A percentile compares a stretch with the other conserved stretches of the same genome.
Evolutionary conservation across 768 basidiomycete genomes (phyloP).

Genomic region (Suillus decipiens): DNA sequence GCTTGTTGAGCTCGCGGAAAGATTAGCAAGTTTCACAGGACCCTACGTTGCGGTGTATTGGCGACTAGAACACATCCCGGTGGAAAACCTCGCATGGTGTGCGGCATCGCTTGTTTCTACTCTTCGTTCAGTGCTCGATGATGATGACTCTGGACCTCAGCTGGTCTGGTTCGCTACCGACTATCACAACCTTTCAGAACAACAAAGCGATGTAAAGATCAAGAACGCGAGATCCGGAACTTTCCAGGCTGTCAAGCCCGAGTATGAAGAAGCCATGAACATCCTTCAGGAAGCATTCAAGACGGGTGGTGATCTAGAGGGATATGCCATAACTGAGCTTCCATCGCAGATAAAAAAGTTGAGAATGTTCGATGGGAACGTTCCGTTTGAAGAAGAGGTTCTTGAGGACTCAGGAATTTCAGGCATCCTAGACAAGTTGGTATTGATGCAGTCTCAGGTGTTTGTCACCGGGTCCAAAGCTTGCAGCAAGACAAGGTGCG

Average conservation of each 20-base stretch:
- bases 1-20: slow-evolving; percentile 43
- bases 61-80: slow-evolving; percentile 54
- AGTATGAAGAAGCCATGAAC: slow-evolving; percentile 47
- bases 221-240: slow-evolving; percentile 45
- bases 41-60: slow-evolving; percentile 57
- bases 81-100: slow-evolving; percentile 45
- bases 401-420: slow-evolving; percentile 50
- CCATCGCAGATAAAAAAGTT: slow-evolving; percentile 32
- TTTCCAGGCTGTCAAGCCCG: slow-evolving; percentile 42
- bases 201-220: slow-evolving; percentile 2
- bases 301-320: slow-evolving; percentile 38
- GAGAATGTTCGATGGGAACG: slow-evolving; percentile 22
- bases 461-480: slow-evolving; percentile 52
- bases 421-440: slow-evolving; percentile 59
- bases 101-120: slow-evolving; percentile 49
- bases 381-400: slow-evolving; percentile 29
- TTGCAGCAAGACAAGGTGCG: slow-evolving; percentile 50
- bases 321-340: slow-evolving; percentile 47
- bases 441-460: slow-evolving; percentile 46
- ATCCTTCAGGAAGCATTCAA: slow-evolving; percentile 47
- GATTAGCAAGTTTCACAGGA: slow-evolving; percentile 34
- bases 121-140: slow-evolving; percentile 38
- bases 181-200: slow-evolving; percentile 39
- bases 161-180: slow-evolving; percentile 62
- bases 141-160: slow-evolving; percentile 27